A percentile compares a stretch with the other conserved stretches of the same genome.
phyloP scores from a whole-genome alignment of 1,139 yeast species.

The Scheffersomyces parashehatae region DNA sequence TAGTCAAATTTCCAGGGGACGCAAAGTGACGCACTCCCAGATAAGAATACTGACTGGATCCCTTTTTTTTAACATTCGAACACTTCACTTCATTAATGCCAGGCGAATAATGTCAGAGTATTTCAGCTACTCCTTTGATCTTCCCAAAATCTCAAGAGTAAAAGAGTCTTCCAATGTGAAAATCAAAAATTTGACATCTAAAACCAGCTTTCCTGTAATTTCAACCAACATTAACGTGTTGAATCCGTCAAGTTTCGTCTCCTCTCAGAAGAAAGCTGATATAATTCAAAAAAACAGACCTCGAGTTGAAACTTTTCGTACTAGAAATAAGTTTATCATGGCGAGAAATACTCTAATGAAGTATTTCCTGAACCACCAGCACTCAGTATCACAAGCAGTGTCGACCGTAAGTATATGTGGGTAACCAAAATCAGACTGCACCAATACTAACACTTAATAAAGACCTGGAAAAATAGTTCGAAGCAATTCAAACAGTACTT shows the following conservation, averaged over 20 bases:
- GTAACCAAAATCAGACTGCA: conserved; percentile 1
- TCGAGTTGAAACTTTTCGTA: conserved; percentile 6
- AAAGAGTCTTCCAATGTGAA: no score
- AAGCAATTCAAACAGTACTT: conserved; percentile 17
- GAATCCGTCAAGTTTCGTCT: background rate
- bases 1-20: no score
- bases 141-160: no score
- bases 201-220: background rate
- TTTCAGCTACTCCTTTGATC: no score
- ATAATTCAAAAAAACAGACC: background rate
- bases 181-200: background rate
- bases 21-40: no score
- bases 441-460: background rate
- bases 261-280: background rate
- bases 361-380: conserved; percentile 1
- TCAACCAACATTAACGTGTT: background rate
- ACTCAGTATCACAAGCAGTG: background rate
- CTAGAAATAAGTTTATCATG: conserved; percentile 22
- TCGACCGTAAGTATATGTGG: background rate
- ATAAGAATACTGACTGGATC: no score
- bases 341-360: conserved; percentile 19
- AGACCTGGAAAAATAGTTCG: conserved; percentile 22
- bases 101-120: no score
- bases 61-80: no score
- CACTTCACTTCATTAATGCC: no score